These are phyloP conservation scores for Mycena sp. DNA, from an alignment of 1,284 basidiomycete genomes.

Conservation along the genomic window DNA sequence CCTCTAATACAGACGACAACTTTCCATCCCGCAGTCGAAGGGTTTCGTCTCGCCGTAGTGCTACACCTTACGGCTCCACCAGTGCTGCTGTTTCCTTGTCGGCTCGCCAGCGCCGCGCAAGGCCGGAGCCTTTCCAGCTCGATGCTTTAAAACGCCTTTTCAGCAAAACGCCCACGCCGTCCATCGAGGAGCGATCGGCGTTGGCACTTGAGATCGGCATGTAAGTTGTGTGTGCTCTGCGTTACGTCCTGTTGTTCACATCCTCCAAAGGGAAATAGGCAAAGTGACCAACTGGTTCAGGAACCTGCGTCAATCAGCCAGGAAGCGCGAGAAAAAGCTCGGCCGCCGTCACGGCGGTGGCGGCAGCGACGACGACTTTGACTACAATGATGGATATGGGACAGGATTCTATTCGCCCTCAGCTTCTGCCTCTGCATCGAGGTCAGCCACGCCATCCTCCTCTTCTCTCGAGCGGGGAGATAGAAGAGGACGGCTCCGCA, in stretches of 20 bases:
- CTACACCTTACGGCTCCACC: slow-evolving; percentile 23
- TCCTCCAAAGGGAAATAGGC: slow-evolving; percentile 57
- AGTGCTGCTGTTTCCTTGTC: slow-evolving; percentile 14
- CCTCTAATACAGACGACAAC: slow-evolving; percentile 12
- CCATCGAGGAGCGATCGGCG: slow-evolving; percentile 78
- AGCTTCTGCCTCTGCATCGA: slow-evolving; percentile 18
- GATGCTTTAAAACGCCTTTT: slow-evolving; percentile 77
- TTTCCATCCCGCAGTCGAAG: slow-evolving; percentile 21
- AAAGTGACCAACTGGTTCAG: slow-evolving; percentile 89
- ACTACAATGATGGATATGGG: slow-evolving; percentile 26
- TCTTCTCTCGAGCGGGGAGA: slow-evolving; percentile 10
- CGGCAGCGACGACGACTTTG: slow-evolving; percentile 26
- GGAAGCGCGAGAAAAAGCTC: slow-evolving; percentile 24
- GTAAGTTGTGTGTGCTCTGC: slow-evolving; percentile 34
- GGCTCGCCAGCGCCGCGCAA: slow-evolving; percentile 56
- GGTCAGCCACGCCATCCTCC: slow-evolving; percentile 23
- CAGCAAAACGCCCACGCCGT: slow-evolving; percentile 70
- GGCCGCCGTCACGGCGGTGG: slow-evolving; percentile 9
- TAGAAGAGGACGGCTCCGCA: neutral
- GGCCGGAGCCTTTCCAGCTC: slow-evolving; percentile 80
- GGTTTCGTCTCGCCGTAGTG: slow-evolving; percentile 25
- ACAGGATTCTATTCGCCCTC: slow-evolving; percentile 23
- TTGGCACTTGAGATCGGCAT: slow-evolving; percentile 79
- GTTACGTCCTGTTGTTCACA: neutral
- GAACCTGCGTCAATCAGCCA: slow-evolving; percentile 48